Percentiles rank a stretch among this genome's conserved stretches.
These are phyloP conservation scores for Neofusicoccum umdonicola DNA, from an alignment of 2,329 filamentous ascomycete genomes.

Conservation along the genomic window DNA sequence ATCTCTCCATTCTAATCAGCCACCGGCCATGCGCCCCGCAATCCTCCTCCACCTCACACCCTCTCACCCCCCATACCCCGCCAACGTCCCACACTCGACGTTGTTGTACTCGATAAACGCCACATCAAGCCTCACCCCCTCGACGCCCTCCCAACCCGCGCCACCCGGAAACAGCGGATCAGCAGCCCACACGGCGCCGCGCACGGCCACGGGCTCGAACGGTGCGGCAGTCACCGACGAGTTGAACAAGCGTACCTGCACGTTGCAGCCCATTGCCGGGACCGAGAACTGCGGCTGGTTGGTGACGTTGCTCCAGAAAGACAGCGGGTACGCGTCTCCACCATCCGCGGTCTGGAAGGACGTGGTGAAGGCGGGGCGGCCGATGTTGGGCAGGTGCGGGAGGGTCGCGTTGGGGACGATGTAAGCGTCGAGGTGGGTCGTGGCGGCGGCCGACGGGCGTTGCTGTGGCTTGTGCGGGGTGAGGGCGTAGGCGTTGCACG, in stretches of 20 bases:
- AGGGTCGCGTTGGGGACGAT: conserved; percentile 20
- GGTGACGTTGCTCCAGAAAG: conserved; percentile 51
- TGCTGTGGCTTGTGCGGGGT: not conserved
- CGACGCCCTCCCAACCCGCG: conserved; percentile 21
- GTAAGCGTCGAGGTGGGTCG: conserved; percentile 24
- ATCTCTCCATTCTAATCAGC: too few species aligned
- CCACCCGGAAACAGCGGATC: conserved; percentile 31
- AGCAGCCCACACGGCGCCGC: conserved; percentile 31
- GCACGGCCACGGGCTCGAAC: conserved; percentile 33
- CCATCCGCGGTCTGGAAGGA: conserved; percentile 25
- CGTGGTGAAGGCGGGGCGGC: conserved; percentile 15
- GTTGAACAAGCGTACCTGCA: conserved; percentile 47
- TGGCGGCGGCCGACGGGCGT: not conserved
- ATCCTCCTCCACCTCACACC: too few species aligned
- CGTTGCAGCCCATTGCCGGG: conserved; percentile 40
- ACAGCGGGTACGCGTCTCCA: conserved; percentile 35
- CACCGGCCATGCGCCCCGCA: not conserved
- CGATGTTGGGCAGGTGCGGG: not conserved
- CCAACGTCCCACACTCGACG: conserved; percentile 25
- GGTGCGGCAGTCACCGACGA: conserved; percentile 40
- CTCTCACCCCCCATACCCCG: conserved; percentile 17
- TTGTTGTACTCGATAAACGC: conserved; percentile 44
- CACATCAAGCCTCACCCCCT: conserved; percentile 36
- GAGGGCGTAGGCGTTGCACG: conserved; percentile 49
- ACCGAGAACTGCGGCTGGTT: conserved; percentile 54